Evolutionary conservation across 441 rosid genomes (phyloP), one percentile per base, ranked within the genome.

Genomic region (Gossypium lobatum): DNA sequence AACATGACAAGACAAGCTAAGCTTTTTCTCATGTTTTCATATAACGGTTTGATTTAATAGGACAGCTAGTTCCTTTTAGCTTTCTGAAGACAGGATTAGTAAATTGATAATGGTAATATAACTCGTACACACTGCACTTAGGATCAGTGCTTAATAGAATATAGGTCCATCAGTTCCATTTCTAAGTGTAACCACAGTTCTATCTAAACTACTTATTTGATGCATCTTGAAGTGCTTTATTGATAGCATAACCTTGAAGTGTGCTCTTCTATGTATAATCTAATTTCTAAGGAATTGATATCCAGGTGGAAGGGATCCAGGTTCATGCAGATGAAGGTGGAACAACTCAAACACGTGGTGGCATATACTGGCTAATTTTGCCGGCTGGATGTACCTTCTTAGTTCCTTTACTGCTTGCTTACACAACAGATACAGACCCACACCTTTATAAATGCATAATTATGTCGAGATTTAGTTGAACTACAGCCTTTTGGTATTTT

Each of bases 271-370:
- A 6, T 20, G 18, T 57, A 13, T 1, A 25, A 75, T 71, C 6
- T 9, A 25, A 28, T 26, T 50, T 39, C 69, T 63, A 53, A 73
- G 59, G 25, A 55, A 20, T 46, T 48, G 7, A 55, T n/a, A 2
- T 57, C 76, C 79, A 80, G 85, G 85, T 84, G 63, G 87, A 81
- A 72, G 85, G 85, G 39, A 84, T 81, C 63, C 80, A 81, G 79
- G 85, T 84, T 77, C 80, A 84, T 64, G 77, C 83, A 5, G 87
- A 84, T 68, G 87, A 81, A 76, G 87, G 85, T 66, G 83, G 85
- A 57, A 79, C 78, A 26, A 84, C 83, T 31, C 78, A 73, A 37
- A 84, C 85, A 48, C 85, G 85, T 23, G 87, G 87, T 14, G 86
- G 84, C 63, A 64, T 84, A 73, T 79, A 83, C 71, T 79, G 84